Base-by-base conservation (phyloP, 306 rosid species). In the Canavalia gladiata region DNA sequence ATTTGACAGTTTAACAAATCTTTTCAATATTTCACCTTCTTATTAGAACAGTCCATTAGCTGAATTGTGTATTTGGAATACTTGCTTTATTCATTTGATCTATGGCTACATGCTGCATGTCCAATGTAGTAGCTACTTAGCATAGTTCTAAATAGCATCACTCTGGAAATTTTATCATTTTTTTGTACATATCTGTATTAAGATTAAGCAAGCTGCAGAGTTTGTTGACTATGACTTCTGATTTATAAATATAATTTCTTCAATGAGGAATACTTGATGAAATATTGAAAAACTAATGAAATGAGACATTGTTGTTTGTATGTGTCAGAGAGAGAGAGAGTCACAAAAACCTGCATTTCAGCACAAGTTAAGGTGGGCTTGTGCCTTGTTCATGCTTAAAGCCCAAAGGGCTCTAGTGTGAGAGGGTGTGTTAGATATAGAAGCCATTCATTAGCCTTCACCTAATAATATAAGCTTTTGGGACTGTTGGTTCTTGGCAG, bases 121-220 rank as follows among this genome's bases (percentile, higher is more conserved):
- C 67, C 47, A 76, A 18, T 18, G 25, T 18, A 33, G 35, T 49
- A 35, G 68, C 57, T 39, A 43, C 28, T 64, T 25, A 29, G 68
- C 70, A 51, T 60, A 75, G 65, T 64, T 68, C 9, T 30, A 49
- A 79, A 34, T 68, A 52, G 84, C 62, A 68, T 59, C 41, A n/a
- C 75, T 34, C 0, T 75, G 65, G 64, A 73, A 29, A 34, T 43
- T 69, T 50, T 80, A 30, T 60, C 29, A 68, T 45, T 51, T 69
- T 7, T 45, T 59, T 65, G 47, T 6, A 41, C 42, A 68, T 74
- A 18, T 68, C 68, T 51, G 10, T 51, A 7, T 62, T 52, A 52
- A 35, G 68, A 80, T 57, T 74, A 41, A 50, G 62, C 25, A 30
- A 49, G 64, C 51, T 10, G 31, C 47, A 51, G 45, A 59, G 56